Evolutionary conservation across 352 stramenopile species (phyloP).

Genomic region (Thraustotheca clavata): DNA sequence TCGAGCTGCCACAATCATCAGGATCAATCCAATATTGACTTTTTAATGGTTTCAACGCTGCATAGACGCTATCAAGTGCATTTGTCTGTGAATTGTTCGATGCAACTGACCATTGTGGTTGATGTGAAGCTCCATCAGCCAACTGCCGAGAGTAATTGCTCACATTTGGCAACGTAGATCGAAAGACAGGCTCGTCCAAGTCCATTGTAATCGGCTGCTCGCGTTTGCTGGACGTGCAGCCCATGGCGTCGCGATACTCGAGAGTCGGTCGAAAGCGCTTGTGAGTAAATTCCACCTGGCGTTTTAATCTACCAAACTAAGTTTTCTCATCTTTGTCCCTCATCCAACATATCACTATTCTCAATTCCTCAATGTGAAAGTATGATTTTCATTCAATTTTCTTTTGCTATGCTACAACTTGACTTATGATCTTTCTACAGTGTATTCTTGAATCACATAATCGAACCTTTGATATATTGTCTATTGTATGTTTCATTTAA

Average conservation of each 20-base stretch:
- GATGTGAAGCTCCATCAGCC: neutral
- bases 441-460: too few species aligned
- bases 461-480: too few species aligned
- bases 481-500: too few species aligned
- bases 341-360: too few species aligned
- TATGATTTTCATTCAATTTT: too few species aligned
- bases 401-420: too few species aligned
- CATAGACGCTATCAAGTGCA: neutral
- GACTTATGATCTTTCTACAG: too few species aligned
- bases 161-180: neutral
- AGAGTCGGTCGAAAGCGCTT: neutral
- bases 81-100: neutral
- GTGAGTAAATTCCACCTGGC: too few species aligned
- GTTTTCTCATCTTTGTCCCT: too few species aligned
- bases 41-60: constrained; percentile 6
- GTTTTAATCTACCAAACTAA: too few species aligned
- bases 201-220: neutral
- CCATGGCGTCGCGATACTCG: constrained; percentile 1
- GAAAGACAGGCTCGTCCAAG: neutral
- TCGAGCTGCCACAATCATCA: constrained; percentile 18
- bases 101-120: neutral
- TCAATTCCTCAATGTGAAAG: too few species aligned
- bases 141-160: neutral
- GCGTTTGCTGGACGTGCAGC: constrained; percentile 2
- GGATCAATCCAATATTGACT: constrained; percentile 18